These are phyloP conservation scores for Glycine latifolia DNA, from an alignment of 306 rosid genomes.

Conservation along the genomic window DNA sequence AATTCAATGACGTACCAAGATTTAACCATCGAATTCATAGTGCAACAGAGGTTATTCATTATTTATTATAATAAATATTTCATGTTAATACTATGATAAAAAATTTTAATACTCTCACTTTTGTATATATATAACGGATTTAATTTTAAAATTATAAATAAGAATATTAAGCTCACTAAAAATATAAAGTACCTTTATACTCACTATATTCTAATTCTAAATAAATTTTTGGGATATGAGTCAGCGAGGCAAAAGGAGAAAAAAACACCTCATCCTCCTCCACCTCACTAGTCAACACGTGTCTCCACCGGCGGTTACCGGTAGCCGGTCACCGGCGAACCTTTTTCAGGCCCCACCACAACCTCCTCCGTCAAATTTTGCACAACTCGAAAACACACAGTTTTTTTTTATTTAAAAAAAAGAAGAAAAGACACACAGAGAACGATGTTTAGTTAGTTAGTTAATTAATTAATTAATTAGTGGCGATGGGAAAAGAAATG, in stretches of 20 bases:
- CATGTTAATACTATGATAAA: no score
- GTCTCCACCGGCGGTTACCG: slow-evolving; percentile 49
- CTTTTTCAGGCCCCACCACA: slow-evolving; percentile 52
- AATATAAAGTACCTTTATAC: background rate
- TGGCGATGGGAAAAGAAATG: background rate
- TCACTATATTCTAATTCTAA: background rate
- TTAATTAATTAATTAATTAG: slow-evolving; percentile 13
- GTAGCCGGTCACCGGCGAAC: slow-evolving; percentile 51
- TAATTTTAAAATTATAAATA: no score
- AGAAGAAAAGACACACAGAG: background rate
- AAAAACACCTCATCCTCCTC: slow-evolving; percentile 9
- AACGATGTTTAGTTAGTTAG: background rate
- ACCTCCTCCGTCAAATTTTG: slow-evolving; percentile 39
- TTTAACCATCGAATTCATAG: no score
- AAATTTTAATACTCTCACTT: no score
- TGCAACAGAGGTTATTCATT: no score
- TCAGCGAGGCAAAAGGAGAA: slow-evolving; percentile 36
- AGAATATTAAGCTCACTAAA: no score
- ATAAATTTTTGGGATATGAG: slow-evolving; percentile 5
- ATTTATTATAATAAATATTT: no score
- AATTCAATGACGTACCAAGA: no score
- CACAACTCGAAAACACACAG: slow-evolving; percentile 32
- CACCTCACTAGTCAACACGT: slow-evolving; percentile 59
- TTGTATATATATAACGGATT: no score
- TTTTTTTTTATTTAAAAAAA: no score